Base-by-base conservation (phyloP, 352 stramenopile genomes). In the Phytophthora litchii region DNA sequence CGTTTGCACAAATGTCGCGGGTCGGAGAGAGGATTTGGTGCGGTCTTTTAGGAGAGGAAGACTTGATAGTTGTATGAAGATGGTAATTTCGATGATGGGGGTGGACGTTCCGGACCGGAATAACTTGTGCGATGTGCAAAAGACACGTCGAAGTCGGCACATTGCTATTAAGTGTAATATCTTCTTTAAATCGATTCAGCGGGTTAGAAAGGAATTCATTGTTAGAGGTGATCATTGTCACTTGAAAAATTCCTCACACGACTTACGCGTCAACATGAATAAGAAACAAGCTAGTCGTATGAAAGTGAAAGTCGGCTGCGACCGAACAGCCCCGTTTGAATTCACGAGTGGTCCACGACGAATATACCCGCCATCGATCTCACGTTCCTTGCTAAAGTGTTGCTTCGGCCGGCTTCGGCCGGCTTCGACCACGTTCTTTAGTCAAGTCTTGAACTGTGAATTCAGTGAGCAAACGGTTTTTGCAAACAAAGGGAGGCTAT, bases 131-230 rank as follows among this genome's bases (percentile, higher is more conserved):
- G 13, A 44, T 20, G 50, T 48, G 51, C 43, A 47, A 66, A 61
- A 66, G 42, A 66, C 42, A 61, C 50, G 57, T 54, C 48, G 50
- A 66, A 66, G 49, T 16, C 45, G 9, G 38, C 38, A 45, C 19
- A 32, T 2, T 19, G 16, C 10, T 21, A 20, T 6, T 36, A 16
- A 17, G n/a, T 27, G 1, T 16, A 13, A 25, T 35, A 54, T 32
- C 32, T n/a, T 32, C 16, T 21, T 9, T 3, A 52, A 31, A 42
- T 14, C 2, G 19, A 11, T 20, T 17, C 0, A 52, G 8, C 44
- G 10, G 7, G 1, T 44, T 44, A 21, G 11, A 31, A 8, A 25
- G 46, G 46, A 16, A 17, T 31, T 8, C 3, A 31, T 8, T 31
- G 3, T 31, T 8, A 31, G 25, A 8, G 25, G 25, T n/a, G n/a